A percentile compares a stretch with the other conserved stretches of the same genome.
Evolutionary conservation across 257 asterid species (phyloP).

Genomic region (Osmanthus fragrans): DNA sequence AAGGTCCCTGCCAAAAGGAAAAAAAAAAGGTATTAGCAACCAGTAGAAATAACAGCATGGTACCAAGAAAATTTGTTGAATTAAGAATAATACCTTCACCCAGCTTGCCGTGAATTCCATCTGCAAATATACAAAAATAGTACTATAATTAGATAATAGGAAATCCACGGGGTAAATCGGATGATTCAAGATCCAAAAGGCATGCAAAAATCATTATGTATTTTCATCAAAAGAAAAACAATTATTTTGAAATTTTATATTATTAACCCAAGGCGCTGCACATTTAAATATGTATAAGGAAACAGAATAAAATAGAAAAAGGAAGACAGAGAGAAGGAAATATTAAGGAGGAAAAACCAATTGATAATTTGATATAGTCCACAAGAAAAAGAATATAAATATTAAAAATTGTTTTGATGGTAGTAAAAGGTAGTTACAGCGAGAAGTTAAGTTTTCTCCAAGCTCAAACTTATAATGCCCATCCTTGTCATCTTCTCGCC

Average conservation of each 20-base stretch:
- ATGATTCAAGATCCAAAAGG: background rate
- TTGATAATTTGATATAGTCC: background rate
- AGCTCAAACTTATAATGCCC: slow-evolving; percentile 95
- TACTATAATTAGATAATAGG: background rate
- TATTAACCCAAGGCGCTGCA: background rate
- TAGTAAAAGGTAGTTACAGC: slow-evolving; percentile 82
- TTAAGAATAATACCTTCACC: slow-evolving; percentile 67
- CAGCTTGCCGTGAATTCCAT: slow-evolving; percentile 87
- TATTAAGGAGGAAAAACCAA: background rate
- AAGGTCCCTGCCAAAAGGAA: slow-evolving; percentile 58
- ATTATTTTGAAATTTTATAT: background rate
- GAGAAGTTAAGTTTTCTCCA: slow-evolving; percentile 92
- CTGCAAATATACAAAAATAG: slow-evolving; percentile 37
- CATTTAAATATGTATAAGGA: background rate
- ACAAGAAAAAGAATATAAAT: background rate
- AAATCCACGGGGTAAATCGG: background rate
- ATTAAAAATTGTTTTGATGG: slow-evolving; percentile 29
- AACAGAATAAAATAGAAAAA: background rate
- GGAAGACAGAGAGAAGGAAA: too few relatives aligned
- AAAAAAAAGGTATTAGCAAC: slow-evolving; percentile 1
- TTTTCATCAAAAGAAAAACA: background rate
- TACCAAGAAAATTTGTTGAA: background rate
- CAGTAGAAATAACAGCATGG: background rate
- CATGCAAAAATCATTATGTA: background rate
- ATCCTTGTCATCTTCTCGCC: slow-evolving; percentile 94